Evolutionary conservation across 2,329 filamentous ascomycete genomes (phyloP), one percentile per base, ranked within the genome.

Genomic region (Emergomyces pasteurianus): DNA sequence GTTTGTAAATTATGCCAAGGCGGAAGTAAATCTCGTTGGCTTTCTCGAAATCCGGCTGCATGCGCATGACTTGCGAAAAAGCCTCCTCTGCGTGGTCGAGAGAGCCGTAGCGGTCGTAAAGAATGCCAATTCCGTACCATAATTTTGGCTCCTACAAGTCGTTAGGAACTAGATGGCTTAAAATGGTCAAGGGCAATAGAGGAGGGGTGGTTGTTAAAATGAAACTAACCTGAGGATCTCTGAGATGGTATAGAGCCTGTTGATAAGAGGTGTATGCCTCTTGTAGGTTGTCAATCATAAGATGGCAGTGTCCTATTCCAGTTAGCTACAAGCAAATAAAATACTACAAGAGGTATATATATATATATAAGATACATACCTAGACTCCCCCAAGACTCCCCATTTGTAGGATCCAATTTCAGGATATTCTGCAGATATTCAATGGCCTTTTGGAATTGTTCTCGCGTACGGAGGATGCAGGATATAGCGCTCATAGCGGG

Each of bases 11-110:
- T 78, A 99, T 99, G n/a, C 94, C 94, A 9, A 99, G 83, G 34
- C 94, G 86, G 77, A 99, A 99, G 75, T 97, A 99, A 59, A 99
- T 97, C 74, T 99, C 94, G 70, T 97, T 97, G 61, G 92, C 92
- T 81, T 99, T 99, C 71, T 99, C 94, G 67, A 97, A 97, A 68
- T 91, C 87, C 4, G 92, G 94, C 69, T 96, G 88, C 87, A 99
- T 97, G 67, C 90, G 88, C 94, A 99, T 97, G 64, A 99, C 94
- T 71, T 97, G 90, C 1, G 92, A 96, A 72, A 97, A 97, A 5
- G 94, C 94, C 73, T 97, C 94, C 74, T 97, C 94, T 66, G 94
- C 94, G 73, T 97, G 95, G 69, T 99, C 94, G 54, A 96, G 83
- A 34, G 91, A 96, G 7, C 94, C 94, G 71, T 97, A 99, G 58